A percentile compares a stretch with the other conserved stretches of the same genome.
These are phyloP conservation scores for Barnettozyma wickerhamii DNA, from an alignment of 805 yeast species.

Conservation along the genomic window DNA sequence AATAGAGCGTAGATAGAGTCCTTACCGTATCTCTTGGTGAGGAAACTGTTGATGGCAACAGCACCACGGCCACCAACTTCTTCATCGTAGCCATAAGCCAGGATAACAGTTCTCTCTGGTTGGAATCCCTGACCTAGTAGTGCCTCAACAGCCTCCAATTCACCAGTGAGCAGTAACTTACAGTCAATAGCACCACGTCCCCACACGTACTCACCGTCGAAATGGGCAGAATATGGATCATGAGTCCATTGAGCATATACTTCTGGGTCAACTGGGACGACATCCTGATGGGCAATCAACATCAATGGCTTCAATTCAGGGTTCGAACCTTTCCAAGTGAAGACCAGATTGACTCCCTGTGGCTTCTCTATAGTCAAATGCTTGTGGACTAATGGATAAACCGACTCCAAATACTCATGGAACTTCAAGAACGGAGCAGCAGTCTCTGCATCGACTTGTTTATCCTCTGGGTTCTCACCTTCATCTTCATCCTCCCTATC, in stretches of 20 bases:
- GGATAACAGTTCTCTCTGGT: conserved; percentile 59
- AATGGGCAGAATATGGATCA: conserved; percentile 64
- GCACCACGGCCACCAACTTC: conserved; percentile 47
- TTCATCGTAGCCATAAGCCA: conserved; percentile 78
- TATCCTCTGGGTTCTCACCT: neutral
- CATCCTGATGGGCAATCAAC: conserved; percentile 79
- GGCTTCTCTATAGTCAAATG: conserved; percentile 47
- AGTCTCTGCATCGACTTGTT: conserved; percentile 2
- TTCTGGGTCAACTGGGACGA: conserved; percentile 67
- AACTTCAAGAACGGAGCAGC: conserved; percentile 25
- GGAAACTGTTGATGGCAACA: conserved; percentile 35
- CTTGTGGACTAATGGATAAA: conserved; percentile 53
- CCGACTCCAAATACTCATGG: conserved; percentile 46
- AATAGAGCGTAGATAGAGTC: conserved; percentile 57
- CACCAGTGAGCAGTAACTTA: conserved; percentile 62
- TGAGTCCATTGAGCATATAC: conserved; percentile 58
- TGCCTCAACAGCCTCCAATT: conserved; percentile 61
- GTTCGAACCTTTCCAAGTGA: conserved; percentile 59
- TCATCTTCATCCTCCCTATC: neutral
- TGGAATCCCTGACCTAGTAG: conserved; percentile 44
- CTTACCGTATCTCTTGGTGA: conserved; percentile 53
- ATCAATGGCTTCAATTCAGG: conserved; percentile 54
- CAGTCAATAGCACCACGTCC: conserved; percentile 82
- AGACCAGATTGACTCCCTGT: conserved; percentile 61
- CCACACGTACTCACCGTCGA: conserved; percentile 58